phyloP scores from a whole-genome alignment of 768 basidiomycete genomes.

The Xanthoconium stramineum region DNA sequence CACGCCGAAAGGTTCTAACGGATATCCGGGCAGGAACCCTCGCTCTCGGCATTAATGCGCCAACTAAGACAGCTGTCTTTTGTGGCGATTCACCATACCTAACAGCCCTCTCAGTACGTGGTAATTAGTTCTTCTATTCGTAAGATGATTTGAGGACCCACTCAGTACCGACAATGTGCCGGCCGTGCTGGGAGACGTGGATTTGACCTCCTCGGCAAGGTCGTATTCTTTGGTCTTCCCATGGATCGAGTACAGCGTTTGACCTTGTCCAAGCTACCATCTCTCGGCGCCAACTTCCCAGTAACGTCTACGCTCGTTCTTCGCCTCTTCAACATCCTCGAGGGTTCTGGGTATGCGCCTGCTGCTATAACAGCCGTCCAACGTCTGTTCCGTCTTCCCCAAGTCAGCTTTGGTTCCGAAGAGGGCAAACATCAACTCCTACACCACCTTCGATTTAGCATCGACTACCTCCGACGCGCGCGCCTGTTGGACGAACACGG shows the following conservation, averaged over 20 bases:
- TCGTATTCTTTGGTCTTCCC: conserved; percentile 68
- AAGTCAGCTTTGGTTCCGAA: conserved; percentile 54
- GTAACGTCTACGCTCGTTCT: conserved; percentile 63
- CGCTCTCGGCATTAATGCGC: conserved; percentile 74
- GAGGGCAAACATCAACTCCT: conserved; percentile 54
- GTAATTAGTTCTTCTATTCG: neutral
- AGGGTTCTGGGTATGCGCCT: conserved; percentile 53
- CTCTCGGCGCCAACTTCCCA: conserved; percentile 62
- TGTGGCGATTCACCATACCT: conserved; percentile 59
- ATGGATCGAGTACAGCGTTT: conserved; percentile 63
- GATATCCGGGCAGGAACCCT: conserved; percentile 47
- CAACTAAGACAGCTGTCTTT: conserved; percentile 63
- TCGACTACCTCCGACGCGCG: conserved; percentile 64
- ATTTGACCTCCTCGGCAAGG: conserved; percentile 65
- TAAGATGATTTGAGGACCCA: neutral
- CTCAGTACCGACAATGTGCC: conserved; percentile 68
- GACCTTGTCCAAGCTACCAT: conserved; percentile 59
- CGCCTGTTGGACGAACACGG: conserved; percentile 53
- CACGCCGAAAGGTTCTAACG: neutral
- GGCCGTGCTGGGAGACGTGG: conserved; percentile 74
- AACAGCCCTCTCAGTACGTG: conserved; percentile 55
- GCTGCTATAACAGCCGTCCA: conserved; percentile 48
- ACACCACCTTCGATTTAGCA: conserved; percentile 66
- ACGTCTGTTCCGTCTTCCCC: conserved; percentile 54
- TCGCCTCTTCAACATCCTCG: conserved; percentile 61